Conservation (phyloP, 805 yeast species). For the Komagataella phaffii region DNA sequence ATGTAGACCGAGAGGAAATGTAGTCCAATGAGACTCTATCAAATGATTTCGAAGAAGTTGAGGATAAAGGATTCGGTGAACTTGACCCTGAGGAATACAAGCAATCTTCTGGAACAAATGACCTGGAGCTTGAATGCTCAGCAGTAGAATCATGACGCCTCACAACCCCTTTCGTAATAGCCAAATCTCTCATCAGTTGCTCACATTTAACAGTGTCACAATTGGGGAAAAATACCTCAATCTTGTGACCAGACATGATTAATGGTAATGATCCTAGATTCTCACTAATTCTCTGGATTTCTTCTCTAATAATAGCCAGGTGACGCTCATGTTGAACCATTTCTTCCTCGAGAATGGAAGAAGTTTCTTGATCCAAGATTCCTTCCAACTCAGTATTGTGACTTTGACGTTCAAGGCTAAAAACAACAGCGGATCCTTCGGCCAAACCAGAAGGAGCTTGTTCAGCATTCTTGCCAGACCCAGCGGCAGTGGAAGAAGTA, state of each 20-base stretch:
- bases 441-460: constrained; percentile 9
- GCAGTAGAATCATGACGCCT: constrained; percentile 4
- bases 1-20: not conserved
- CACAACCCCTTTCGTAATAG: constrained; percentile 44
- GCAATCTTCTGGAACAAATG: not conserved
- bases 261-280: constrained; percentile 41
- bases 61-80: not conserved
- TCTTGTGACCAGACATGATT: constrained; percentile 34
- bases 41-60: not conserved
- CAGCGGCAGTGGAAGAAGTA: constrained; percentile 11
- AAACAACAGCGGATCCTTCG: constrained; percentile 46
- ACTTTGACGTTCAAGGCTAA: constrained; percentile 26
- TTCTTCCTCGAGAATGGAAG: constrained; percentile 23
- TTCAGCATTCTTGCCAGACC: constrained; percentile 19
- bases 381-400: constrained; percentile 23
- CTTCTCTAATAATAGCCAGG: constrained; percentile 27
- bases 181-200: constrained; percentile 40
- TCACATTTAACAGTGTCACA: constrained; percentile 48
- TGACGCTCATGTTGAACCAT: constrained; percentile 23
- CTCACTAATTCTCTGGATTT: constrained; percentile 31
- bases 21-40: not conserved
- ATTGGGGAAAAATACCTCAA: constrained; percentile 61
- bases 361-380: constrained; percentile 29
- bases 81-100: not conserved
- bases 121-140: not conserved